Evolutionary conservation across 2,329 filamentous ascomycete species (phyloP), one percentile per base, ranked within the genome.

Genomic region (Penicillium hordei): DNA sequence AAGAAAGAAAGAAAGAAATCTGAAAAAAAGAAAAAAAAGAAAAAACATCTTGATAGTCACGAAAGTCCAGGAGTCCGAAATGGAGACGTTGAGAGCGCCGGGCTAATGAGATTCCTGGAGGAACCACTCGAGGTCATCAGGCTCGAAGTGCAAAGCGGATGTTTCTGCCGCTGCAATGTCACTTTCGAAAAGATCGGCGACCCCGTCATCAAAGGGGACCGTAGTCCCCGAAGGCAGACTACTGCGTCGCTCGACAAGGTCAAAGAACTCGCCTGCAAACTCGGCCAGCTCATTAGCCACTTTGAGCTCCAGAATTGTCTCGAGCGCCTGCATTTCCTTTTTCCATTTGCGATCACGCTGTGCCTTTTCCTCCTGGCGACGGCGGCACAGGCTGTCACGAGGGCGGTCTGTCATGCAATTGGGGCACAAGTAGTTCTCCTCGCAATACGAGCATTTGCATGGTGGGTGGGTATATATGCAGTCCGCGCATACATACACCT

Each of bases 401-500:
- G 75, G 72, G 49, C 70, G 70, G n/a, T 72, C 56, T 52, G 70
- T 71, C 52, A 72, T 65, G 62, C 77, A 79, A 61, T 78, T 79
- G 5, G 76, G 77, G 57, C 77, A 79, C 36, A 73, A 62, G 55
- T 78, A 79, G 60, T 78, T 75, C 29, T 70, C 66, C 48, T 75
- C 69, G 60, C 77, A 79, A 63, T 76, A 78, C 27, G 75, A 72
- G 63, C 77, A 79, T 34, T 71, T 74, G 66, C 77, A 79, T 9
- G 75, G 73, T n/a, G 76, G 75, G 39, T 76, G 66, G 13, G 65
- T 65, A 10, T 65, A 65, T 12, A 76, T 65, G 58, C 78, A 81
- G 39, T 79, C 77, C 57, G 76, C 71, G 60, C 79, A 81, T 9
- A 81, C 76, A 59, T 78, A 70, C 15, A 80, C 72, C 9, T 75